phyloP scores from a whole-genome alignment of 78 protist species.

The Dictyostelium purpureum region DNA sequence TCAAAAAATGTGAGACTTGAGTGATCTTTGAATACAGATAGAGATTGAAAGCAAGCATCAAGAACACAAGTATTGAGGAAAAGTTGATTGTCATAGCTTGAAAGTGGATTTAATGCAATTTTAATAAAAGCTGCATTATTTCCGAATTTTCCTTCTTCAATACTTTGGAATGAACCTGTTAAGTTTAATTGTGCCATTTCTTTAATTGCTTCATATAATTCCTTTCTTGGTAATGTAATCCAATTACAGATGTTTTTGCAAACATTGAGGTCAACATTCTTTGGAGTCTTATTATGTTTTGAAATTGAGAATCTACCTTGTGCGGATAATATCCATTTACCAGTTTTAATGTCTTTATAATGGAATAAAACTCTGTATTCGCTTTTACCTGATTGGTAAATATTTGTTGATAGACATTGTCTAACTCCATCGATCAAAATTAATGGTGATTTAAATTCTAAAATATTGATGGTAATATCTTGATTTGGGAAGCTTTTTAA shows the following conservation, averaged over 20 bases:
- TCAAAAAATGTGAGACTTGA: constrained; percentile 9
- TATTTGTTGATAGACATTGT: neutral
- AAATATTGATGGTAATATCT: neutral
- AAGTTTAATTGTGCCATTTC: no score
- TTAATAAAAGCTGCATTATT: neutral
- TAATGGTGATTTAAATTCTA: constrained; percentile 36
- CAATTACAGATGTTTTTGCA: neutral
- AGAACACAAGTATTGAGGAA: neutral
- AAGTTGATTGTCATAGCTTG: neutral
- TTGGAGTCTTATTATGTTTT: neutral
- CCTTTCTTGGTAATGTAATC: neutral
- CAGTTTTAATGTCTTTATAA: neutral
- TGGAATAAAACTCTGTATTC: neutral
- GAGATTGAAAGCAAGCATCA: neutral
- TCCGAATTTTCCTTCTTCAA: neutral
- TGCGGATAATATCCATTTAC: neutral
- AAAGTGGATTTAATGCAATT: neutral
- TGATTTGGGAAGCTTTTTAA: neutral
- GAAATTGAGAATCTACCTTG: neutral
- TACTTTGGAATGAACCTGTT: neutral
- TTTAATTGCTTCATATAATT: neutral
- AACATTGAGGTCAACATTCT: neutral
- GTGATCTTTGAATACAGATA: neutral
- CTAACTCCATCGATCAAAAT: neutral
- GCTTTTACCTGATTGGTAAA: neutral